These are phyloP conservation scores for Ceratocystis smalleyi DNA, from an alignment of 2,329 filamentous ascomycete species.

Conservation along the genomic window DNA sequence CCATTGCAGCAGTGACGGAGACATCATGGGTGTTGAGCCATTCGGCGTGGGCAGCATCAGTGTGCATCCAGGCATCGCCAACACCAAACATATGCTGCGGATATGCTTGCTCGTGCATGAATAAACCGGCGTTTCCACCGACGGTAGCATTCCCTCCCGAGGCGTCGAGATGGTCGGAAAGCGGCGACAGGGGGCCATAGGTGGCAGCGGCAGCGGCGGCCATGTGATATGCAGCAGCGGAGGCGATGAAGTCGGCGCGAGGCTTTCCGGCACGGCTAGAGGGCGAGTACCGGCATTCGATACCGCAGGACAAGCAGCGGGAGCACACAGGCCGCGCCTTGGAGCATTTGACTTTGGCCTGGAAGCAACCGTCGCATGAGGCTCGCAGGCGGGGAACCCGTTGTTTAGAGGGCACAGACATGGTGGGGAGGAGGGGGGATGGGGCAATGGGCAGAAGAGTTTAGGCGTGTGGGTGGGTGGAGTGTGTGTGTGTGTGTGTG, in stretches of 20 bases:
- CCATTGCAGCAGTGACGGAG: neutral
- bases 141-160: neutral
- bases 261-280: constrained; percentile 32
- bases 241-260: constrained; percentile 7
- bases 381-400: constrained; percentile 31
- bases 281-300: constrained; percentile 37
- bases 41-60: constrained; percentile 21
- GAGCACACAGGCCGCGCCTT: constrained; percentile 38
- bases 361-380: constrained; percentile 40
- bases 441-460: neutral
- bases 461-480: too few relatives aligned
- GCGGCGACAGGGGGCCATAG: neutral
- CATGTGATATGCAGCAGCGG: constrained; percentile 7
- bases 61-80: constrained; percentile 4
- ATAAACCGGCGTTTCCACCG: neutral
- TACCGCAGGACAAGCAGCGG: constrained; percentile 35
- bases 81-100: constrained; percentile 7
- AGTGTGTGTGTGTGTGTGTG: too few relatives aligned
- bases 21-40: neutral
- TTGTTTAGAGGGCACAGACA: constrained; percentile 21
- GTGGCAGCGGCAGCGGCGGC: neutral
- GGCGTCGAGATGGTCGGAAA: neutral
- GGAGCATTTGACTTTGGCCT: constrained; percentile 42
- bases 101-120: constrained; percentile 8
- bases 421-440: neutral